Evolutionary conservation across 1,139 yeast species (phyloP).

Genomic region (Magnusiomyces suaveolens): DNA sequence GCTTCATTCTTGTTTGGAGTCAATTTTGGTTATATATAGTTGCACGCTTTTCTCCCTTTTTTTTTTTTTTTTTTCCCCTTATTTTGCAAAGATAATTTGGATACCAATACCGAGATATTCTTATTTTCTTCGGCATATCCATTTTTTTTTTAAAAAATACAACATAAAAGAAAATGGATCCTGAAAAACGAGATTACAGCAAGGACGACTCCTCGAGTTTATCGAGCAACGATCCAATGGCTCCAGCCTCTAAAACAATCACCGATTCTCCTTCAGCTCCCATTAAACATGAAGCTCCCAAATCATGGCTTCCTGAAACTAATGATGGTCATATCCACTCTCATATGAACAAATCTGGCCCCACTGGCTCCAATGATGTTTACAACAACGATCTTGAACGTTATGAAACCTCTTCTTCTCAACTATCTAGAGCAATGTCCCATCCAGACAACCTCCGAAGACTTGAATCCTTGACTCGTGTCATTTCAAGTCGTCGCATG

Average conservation of each 20-base stretch:
- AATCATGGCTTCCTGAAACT: background rate
- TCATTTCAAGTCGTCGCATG: constrained; percentile 37
- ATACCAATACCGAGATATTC: too few relatives aligned
- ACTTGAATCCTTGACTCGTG: constrained; percentile 37
- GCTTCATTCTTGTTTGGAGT: too few relatives aligned
- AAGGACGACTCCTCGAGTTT: background rate
- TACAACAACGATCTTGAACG: constrained; percentile 12
- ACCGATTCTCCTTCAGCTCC: background rate
- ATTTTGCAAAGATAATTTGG: too few relatives aligned
- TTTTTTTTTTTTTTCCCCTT: too few relatives aligned
- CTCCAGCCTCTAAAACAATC: background rate
- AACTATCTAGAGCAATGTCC: constrained; percentile 20
- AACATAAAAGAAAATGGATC: background rate
- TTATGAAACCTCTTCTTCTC: constrained; percentile 15
- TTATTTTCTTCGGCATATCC: background rate
- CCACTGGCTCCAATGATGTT: background rate
- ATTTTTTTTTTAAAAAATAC: background rate
- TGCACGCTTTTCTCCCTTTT: too few relatives aligned
- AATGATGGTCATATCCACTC: background rate
- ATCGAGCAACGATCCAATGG: background rate
- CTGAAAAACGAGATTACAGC: background rate
- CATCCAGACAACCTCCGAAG: constrained; percentile 30
- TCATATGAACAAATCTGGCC: background rate
- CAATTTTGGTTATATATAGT: too few relatives aligned
- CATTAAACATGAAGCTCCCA: background rate